Conservation (phyloP, 768 basidiomycete genomes). For the Rhodotorula graminis region DNA sequence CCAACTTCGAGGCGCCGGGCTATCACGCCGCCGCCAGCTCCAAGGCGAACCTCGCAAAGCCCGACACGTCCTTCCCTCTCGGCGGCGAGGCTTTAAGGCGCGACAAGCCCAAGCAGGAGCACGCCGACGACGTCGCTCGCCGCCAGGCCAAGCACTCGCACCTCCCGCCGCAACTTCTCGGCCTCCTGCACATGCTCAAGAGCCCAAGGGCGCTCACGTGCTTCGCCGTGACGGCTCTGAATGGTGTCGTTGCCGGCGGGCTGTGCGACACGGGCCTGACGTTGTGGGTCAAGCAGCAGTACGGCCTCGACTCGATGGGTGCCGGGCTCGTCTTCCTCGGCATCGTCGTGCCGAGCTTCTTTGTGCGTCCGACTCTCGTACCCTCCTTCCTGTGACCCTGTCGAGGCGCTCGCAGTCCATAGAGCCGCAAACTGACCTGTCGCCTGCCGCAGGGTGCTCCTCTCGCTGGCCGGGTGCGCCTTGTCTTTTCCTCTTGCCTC, state of each 20-base stretch:
- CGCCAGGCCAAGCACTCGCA: background rate
- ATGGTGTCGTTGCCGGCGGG: constrained; percentile 24
- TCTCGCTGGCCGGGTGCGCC: constrained; percentile 7
- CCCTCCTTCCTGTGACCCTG: too few relatives aligned
- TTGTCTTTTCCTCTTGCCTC: too few relatives aligned
- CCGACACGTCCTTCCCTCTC: background rate
- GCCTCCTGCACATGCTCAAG: background rate
- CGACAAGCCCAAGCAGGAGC: background rate
- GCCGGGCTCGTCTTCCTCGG: constrained; percentile 33
- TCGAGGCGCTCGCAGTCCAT: too few relatives aligned
- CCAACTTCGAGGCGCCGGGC: constrained; percentile 30
- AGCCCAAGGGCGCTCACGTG: constrained; percentile 10
- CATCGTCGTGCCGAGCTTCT: constrained; percentile 15
- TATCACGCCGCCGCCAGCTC: background rate
- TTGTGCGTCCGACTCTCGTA: too few relatives aligned
- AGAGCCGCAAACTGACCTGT: too few relatives aligned
- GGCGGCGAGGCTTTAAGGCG: too few relatives aligned
- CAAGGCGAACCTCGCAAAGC: background rate
- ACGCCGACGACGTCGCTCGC: too few relatives aligned
- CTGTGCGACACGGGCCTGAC: constrained; percentile 27
- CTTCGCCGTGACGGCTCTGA: background rate
- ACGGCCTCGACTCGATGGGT: constrained; percentile 8
- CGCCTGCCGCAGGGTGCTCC: background rate
- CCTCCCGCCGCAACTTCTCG: background rate
- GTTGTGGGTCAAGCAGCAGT: constrained; percentile 18